phyloP scores from a whole-genome alignment of 208 protist genomes.

The Acanthamoeba sp. region DNA sequence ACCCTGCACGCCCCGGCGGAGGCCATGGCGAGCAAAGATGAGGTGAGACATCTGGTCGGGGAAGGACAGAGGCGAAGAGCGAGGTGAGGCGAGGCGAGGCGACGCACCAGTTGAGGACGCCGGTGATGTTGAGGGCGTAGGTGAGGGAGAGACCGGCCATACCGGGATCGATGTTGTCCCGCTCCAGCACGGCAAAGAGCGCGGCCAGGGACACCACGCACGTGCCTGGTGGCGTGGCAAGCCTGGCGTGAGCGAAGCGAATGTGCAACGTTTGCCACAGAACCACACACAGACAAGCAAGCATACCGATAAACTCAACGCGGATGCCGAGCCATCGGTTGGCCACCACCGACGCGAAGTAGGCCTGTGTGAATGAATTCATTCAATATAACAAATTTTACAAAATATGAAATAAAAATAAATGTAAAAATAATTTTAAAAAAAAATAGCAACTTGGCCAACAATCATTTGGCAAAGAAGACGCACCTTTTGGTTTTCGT shows the following conservation, averaged over 20 bases:
- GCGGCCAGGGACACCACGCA: constrained; percentile 88
- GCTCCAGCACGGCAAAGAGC: constrained; percentile 82
- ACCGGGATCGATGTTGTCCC: constrained; percentile 74
- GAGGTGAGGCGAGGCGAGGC: no score
- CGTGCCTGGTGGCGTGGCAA: constrained; percentile 82
- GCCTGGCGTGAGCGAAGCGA: no score
- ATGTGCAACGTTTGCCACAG: no score
- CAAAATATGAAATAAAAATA: constrained; percentile 7
- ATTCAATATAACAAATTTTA: not conserved
- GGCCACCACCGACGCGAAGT: constrained; percentile 41
- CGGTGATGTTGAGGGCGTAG: constrained; percentile 88
- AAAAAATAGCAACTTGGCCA: not conserved
- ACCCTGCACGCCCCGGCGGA: not conserved
- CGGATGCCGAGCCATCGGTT: constrained; percentile 92
- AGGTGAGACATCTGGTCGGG: no score
- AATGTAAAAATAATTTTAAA: not conserved
- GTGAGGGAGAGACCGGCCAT: constrained; percentile 88
- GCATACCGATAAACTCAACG: constrained; percentile 86
- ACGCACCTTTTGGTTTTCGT: constrained; percentile 83
- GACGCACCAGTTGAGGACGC: constrained; percentile 89
- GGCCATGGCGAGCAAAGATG: no score
- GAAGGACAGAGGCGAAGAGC: not conserved
- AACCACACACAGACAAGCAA: no score
- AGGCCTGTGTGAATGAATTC: not conserved
- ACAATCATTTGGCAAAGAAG: not conserved